Base-by-base conservation (phyloP, 257 asterid genomes). In the Gentiana straminea region DNA sequence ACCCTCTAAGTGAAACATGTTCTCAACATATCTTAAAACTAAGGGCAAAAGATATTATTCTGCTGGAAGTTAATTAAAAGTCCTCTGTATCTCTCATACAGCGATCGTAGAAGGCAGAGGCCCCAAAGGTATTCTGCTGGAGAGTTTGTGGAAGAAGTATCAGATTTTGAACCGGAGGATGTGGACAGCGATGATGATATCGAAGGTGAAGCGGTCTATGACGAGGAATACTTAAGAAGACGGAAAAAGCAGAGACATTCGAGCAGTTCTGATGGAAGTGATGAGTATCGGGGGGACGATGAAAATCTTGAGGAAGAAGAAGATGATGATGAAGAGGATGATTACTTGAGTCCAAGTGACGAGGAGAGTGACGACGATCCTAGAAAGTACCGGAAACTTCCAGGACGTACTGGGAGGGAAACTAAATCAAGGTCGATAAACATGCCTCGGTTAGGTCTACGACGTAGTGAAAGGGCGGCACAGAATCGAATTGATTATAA, bases 191-290 rank as follows among this genome's bases (percentile, higher is more conserved):
- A 92, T 64, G 95, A 88, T 49, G 98, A 85, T 60, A 83, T 92
- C 57, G 94, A 88, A 51, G 98, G 98, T 55, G 98, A 92, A 74
- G 98, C 77, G 35, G 86, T 88, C 11, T 92, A 92, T 56, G 95
- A 92, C 55, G 99, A 92, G 33, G 97, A 83, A 52, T 86, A 92
- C 67, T 60, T 85, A 5, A 83, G 77, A 75, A 82, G 55, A 63
- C 81, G 83, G 67, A 81, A 83, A 57, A 71, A 73, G 65, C 79
- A 73, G 76, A 85, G 79, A 70, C 70, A 63, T 32, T 81, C 90
- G n/a, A 88, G 94, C 72, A 83, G 94, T 81, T 88, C 94, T 3
- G 98, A 91, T 69, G 94, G 92, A 33, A 95, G 86, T 56, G 98
- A 87, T 38, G 98, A 91, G 65, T 91, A 86, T 64, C 71, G 71